A percentile compares a stretch with the other conserved stretches of the same genome.
These are phyloP conservation scores for Acanthamoeba castellanii DNA, from an alignment of 208 protist species.

Conservation along the genomic window DNA sequence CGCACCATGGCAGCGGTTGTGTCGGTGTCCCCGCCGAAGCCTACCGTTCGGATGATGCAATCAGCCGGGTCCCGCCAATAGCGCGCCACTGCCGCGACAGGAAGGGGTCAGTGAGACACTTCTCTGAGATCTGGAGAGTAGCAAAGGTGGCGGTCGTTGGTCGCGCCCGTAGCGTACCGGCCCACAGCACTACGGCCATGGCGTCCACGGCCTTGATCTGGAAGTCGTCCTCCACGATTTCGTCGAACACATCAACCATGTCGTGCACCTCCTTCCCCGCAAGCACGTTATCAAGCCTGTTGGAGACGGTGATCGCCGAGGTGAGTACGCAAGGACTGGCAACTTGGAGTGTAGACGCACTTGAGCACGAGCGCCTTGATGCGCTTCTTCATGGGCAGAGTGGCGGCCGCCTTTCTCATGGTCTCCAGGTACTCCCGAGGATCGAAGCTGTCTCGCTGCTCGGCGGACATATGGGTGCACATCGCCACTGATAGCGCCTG, in stretches of 20 bases:
- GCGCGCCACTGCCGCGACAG: not conserved
- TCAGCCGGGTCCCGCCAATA: conserved; percentile 13
- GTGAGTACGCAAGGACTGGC: not conserved
- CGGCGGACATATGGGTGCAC: not conserved
- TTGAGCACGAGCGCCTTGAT: not conserved
- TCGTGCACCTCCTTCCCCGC: not conserved
- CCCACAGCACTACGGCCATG: conserved; percentile 11
- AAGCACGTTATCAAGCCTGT: not conserved
- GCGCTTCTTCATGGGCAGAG: not conserved
- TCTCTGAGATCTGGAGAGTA: not conserved
- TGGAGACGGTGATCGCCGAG: not conserved
- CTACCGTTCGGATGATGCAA: conserved; percentile 27
- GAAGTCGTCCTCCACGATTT: not conserved
- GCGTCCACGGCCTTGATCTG: conserved; percentile 50
- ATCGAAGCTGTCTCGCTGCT: not conserved
- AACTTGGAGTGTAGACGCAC: not conserved
- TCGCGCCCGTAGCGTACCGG: not conserved
- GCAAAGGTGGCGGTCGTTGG: not conserved
- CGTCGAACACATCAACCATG: not conserved
- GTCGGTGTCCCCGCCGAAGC: conserved; percentile 23
- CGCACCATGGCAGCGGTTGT: conserved; percentile 18
- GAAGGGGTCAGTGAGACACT: not conserved
- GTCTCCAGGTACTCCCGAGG: not conserved
- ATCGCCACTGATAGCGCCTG: conserved; percentile 15
- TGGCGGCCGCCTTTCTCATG: not conserved